phyloP scores from a whole-genome alignment of 768 basidiomycete genomes.

The Termitomyces sp. region DNA sequence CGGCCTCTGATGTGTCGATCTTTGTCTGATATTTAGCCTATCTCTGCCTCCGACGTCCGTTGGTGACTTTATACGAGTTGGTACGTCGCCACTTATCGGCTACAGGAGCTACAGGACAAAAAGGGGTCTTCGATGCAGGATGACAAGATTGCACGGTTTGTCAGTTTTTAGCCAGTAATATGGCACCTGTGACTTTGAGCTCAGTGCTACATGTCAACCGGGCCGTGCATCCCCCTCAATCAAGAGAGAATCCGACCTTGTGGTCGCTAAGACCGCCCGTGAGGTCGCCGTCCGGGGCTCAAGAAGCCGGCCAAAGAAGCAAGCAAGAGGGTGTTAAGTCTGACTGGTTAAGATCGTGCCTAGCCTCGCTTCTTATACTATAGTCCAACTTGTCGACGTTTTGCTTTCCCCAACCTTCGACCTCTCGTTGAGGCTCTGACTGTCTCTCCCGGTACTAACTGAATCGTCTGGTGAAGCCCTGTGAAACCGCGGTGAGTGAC shows the following conservation, averaged over 20 bases:
- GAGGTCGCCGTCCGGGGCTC: slow-evolving; percentile 2
- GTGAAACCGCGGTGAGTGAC: neutral
- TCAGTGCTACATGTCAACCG: neutral
- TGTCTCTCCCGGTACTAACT: neutral
- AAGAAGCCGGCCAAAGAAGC: slow-evolving; percentile 3
- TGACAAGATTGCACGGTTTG: neutral
- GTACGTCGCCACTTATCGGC: neutral
- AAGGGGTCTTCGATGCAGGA: no score
- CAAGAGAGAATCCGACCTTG: neutral
- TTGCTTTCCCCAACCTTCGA: neutral
- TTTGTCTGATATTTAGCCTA: neutral
- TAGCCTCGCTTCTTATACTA: neutral
- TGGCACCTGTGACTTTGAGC: neutral
- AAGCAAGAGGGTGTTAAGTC: neutral
- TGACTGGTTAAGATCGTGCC: neutral
- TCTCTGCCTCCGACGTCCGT: no score
- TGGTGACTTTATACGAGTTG: no score
- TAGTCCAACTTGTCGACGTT: neutral
- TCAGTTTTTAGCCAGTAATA: no score
- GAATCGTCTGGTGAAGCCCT: no score
- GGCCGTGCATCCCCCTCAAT: neutral
- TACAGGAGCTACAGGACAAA: neutral
- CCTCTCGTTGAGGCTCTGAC: neutral
- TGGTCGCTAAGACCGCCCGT: neutral
- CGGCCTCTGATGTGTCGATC: neutral